Conservation (phyloP, 2,329 filamentous ascomycete genomes). For the Aspergillus sp. region DNA sequence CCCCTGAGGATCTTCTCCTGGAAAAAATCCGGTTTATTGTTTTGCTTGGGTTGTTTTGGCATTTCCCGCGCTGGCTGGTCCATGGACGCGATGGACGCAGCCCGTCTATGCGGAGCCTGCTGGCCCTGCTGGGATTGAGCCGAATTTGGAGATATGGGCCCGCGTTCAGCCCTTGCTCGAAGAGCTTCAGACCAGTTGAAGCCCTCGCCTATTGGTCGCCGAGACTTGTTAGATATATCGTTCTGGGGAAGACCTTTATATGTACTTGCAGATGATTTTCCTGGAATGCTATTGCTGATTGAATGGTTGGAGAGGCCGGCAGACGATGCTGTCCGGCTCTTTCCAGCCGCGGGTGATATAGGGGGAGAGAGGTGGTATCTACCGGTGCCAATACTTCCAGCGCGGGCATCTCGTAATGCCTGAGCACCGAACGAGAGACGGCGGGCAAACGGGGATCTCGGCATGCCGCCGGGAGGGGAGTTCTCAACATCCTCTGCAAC, state of each 20-base stretch:
- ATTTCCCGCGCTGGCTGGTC: slow-evolving; percentile 53
- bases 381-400: slow-evolving; percentile 63
- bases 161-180: slow-evolving; percentile 85
- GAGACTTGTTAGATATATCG: slow-evolving; percentile 45
- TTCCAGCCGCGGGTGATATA: slow-evolving; percentile 24
- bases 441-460: slow-evolving; percentile 68
- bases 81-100: slow-evolving; percentile 52
- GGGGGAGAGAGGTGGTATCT: slow-evolving; percentile 50
- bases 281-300: slow-evolving; percentile 15
- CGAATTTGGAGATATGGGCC: slow-evolving; percentile 38
- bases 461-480: slow-evolving; percentile 56
- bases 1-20: slow-evolving; percentile 97
- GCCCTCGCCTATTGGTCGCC: slow-evolving; percentile 70
- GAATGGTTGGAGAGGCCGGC: slow-evolving; percentile 19
- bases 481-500: slow-evolving; percentile 69
- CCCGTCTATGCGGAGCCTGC: slow-evolving; percentile 43
- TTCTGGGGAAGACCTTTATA: slow-evolving; percentile 33
- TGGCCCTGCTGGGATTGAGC: slow-evolving; percentile 41
- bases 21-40: slow-evolving; percentile 89
- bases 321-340: slow-evolving; percentile 27
- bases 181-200: slow-evolving; percentile 98
- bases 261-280: slow-evolving; percentile 39
- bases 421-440: slow-evolving; percentile 88
- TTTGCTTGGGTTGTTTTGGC: slow-evolving; percentile 49
- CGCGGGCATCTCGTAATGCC: slow-evolving; percentile 69